Evolutionary conservation across 768 basidiomycete species (phyloP), one percentile per base, ranked within the genome.

Genomic region (Boletus subcaerulescens): DNA sequence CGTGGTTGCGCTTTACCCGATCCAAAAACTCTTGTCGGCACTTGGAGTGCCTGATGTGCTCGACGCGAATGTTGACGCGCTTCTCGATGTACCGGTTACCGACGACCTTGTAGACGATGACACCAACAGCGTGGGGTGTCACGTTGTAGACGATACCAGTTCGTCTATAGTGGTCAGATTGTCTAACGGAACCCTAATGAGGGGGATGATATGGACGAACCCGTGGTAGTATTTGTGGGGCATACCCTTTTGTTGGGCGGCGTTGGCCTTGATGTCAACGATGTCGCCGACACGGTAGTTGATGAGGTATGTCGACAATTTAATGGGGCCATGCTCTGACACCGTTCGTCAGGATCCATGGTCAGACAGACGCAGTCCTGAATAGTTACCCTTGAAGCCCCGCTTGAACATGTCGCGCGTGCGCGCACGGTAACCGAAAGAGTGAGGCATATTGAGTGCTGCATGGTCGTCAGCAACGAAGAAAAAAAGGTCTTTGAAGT

Each of bases 401-500:
- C 91, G 83, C 86, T 91, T 94, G 91, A 99, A 98, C 95, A 98
- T 97, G 80, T 95, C 81, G 87, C 96, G 94, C 87, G 96, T 98
- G 68, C 96, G 94, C 90, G 96, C 96, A 74, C 96, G 89, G 82
- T 95, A 92, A 92, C 96, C 96, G 85, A 88, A 99, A 54, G 96
- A 98, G 92, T 98, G 93, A 81, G 96, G 96, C 96, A 99, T 98
- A 74, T 86, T 85, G 84, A 81, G 72, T 79, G 62, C 80, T 87
- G 66, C 13, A 33, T 48, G 3, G 50, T 44, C 32, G 48, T 56
- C 40, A 60, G 50, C 13, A 22, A 20, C 50, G 56, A 48, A 36
- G 38, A 6, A 10, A 35, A 35, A 20, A 56, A 44, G 57, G 48
- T 49, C 60, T 57, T 26, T 50, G 49, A 45, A 45, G 33, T 18